Evolutionary conservation across 257 asterid species (phyloP), one percentile per base, ranked within the genome.

Genomic region (Fraxinus cuspidata): DNA sequence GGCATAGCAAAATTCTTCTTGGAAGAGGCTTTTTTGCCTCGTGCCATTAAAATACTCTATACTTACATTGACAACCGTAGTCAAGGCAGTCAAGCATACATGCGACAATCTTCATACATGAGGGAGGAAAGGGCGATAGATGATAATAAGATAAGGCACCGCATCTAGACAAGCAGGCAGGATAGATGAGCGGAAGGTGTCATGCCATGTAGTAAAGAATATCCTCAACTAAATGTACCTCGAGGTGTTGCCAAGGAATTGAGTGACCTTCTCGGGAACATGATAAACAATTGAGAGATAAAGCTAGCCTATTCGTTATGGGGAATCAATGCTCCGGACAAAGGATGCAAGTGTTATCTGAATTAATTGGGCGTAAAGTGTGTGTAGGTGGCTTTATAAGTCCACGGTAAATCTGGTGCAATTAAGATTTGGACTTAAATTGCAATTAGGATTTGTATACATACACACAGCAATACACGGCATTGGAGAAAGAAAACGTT

Each of bases 51-150:
- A 0, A 5, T 2, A 44, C 53, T 44, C n/a, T 19, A 0, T 12
- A 19, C 53, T 13, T 44, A 44, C 64, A 27, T 68, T 51, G 34
- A 28, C 40, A 38, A 38, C 47, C 74, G 27, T 60, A 71, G 66
- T 58, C 15, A 65, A 78, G 78, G n/a, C n/a, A n/a, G n/a, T n/a
- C n/a, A n/a, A n/a, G n/a, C 78, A 79, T 73, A 79, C 78, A 79
- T 79, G 47, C 58, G 74, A 64, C 69, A 28, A 67, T 77, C 78
- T 73, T 66, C 78, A 71, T 72, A 73, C 42, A 68, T 78, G 77
- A 78, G 28, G 18, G 73, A 68, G 75, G 69, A 73, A 72, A 63
- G 31, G 75, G 47, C 21, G 4, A 32, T 77, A 56, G 76, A 77
- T 77, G 74, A 67, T 68, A 77, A 77, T 77, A 35, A 77, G 81